These are phyloP conservation scores for Pythium folliculosum DNA, from an alignment of 352 stramenopile species.

Conservation along the genomic window DNA sequence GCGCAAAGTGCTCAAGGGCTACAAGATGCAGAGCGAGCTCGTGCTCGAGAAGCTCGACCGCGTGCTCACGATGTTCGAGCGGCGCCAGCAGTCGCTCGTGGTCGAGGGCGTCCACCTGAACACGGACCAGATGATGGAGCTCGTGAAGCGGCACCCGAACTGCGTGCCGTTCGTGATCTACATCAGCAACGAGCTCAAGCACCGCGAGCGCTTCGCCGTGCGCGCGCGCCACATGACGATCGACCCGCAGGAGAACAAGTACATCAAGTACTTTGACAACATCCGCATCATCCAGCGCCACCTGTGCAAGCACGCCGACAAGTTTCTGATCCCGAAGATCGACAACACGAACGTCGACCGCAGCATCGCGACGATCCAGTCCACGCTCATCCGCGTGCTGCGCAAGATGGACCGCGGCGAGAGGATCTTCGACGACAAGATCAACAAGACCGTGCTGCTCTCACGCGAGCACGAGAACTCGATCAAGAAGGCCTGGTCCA, in stretches of 20 bases:
- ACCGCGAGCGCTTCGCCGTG: conserved; percentile 84
- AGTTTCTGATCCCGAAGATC: conserved; percentile 87
- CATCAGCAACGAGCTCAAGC: conserved; percentile 89
- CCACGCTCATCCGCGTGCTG: conserved; percentile 80
- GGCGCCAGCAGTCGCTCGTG: conserved; percentile 78
- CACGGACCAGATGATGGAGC: conserved; percentile 76
- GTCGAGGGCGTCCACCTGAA: conserved; percentile 88
- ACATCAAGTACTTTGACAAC: conserved; percentile 91
- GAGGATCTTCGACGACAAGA: conserved; percentile 71
- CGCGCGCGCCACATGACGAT: conserved; percentile 88
- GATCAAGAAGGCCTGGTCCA: conserved; percentile 88
- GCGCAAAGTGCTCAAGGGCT: conserved; percentile 78
- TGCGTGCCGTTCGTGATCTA: conserved; percentile 89
- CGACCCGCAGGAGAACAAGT: conserved; percentile 88
- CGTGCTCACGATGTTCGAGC: conserved; percentile 86
- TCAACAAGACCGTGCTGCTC: conserved; percentile 83
- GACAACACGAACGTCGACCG: conserved; percentile 90
- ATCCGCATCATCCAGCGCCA: conserved; percentile 89
- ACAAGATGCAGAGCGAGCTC: conserved; percentile 79
- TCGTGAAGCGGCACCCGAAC: conserved; percentile 80
- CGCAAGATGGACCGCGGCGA: conserved; percentile 79
- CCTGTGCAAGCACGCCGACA: conserved; percentile 83
- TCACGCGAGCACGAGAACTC: conserved; percentile 86
- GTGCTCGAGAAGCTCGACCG: conserved; percentile 85
- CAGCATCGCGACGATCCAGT: conserved; percentile 85